Base-by-base conservation (phyloP, 2,329 filamentous ascomycete genomes). In the Bretziella fagacearum region DNA sequence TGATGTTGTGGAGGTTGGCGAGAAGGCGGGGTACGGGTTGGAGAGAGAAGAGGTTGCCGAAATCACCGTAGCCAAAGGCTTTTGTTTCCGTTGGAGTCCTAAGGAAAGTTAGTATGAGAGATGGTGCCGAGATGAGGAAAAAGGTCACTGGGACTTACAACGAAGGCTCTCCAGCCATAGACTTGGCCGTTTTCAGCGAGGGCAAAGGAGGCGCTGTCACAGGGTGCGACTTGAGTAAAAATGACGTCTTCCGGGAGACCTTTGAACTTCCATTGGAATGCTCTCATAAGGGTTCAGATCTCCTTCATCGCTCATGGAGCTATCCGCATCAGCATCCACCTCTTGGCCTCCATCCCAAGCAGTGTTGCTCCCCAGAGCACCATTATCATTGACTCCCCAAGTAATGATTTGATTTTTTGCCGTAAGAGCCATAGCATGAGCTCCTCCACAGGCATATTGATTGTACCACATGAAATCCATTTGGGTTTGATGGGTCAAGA, bases 361-460 rank as follows among this genome's bases (percentile, higher is more conserved):
- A 67, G 49, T 84, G 55, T 79, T 4, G 56, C 83, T 71, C 27
- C 82, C 83, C 27, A 89, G 69, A 1, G 83, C 81, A 51, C 77
- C 76, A 55, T 83, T 74, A 58, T 87, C 82, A 58, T 87, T 87
- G 53, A 86, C 81, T 50, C 83, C 83, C 83, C 83, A 89, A 15
- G 80, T 84, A 35, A 84, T 64, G 54, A 87, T 79, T 60, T 75
- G 76, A 65, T 84, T 83, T 60, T 86, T 77, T 54, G 74, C 68
- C 35, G 82, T 86, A 42, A 87, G 63, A 1, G 78, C 81, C 51
- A 81, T 65, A 42, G 70, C 74, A 62, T 87, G 83, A 81, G 86
- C 85, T 48, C 81, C 81, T 45, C 82, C 82, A 46, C 76, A 73
- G 44, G 78, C 76, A 44, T 86, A 59, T 57, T 79, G 73, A 6